Evolutionary conservation across 2,329 filamentous ascomycete genomes (phyloP).

Genomic region (Penicillium sp.): DNA sequence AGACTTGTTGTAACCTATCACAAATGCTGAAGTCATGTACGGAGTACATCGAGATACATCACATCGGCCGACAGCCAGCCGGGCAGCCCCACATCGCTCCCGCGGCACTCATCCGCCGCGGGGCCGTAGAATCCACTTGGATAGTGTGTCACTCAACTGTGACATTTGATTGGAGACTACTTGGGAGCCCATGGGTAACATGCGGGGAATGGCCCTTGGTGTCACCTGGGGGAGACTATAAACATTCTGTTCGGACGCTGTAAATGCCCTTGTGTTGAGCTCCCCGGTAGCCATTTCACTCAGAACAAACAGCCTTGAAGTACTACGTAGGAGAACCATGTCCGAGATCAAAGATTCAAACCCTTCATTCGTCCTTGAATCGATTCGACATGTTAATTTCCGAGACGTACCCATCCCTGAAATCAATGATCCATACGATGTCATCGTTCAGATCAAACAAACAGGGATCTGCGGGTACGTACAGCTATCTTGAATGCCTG

Average conservation of each 20-base stretch:
- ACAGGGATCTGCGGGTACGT: conserved; percentile 50
- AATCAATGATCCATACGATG: conserved; percentile 41
- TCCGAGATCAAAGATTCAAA: conserved; percentile 10
- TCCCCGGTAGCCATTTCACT: not conserved
- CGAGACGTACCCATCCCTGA: conserved; percentile 46
- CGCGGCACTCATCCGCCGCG: conserved; percentile 2
- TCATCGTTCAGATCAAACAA: conserved; percentile 48
- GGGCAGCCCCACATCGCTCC: not conserved
- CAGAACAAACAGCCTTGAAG: not conserved
- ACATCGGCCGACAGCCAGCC: not conserved
- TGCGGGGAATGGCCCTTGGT: not conserved
- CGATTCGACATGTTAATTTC: conserved; percentile 48
- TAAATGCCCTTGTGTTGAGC: not conserved
- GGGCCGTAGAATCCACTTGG: not conserved
- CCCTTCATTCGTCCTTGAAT: conserved; percentile 51
- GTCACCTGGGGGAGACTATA: too few relatives aligned
- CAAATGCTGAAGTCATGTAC: too few relatives aligned
- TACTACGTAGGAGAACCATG: not conserved
- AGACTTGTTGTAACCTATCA: too few relatives aligned
- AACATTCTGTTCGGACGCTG: too few relatives aligned
- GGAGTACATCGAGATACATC: too few relatives aligned
- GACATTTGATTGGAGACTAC: not conserved
- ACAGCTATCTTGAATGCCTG: conserved; percentile 15
- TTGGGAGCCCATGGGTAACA: not conserved
- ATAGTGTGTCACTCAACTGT: not conserved